phyloP scores from a whole-genome alignment of 2,329 filamentous ascomycete species.

The Colletotrichum sp. region DNA sequence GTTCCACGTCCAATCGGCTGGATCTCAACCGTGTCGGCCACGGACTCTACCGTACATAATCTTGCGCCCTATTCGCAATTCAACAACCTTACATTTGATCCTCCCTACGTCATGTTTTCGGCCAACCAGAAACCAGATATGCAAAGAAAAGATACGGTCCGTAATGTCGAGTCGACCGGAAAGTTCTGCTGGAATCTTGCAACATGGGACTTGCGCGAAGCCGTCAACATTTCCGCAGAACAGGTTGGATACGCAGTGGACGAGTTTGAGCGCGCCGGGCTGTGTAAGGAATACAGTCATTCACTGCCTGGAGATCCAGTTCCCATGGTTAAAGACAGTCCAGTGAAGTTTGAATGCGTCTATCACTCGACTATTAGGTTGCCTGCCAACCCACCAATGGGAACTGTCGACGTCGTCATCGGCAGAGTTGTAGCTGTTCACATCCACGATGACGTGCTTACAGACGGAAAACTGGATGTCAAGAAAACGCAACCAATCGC shows the following conservation, averaged over 20 bases:
- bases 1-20: constrained; percentile 67
- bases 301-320: constrained; percentile 37
- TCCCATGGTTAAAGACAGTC: constrained; percentile 58
- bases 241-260: constrained; percentile 53
- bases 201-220: constrained; percentile 59
- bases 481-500: constrained; percentile 64
- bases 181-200: constrained; percentile 66
- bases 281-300: constrained; percentile 20
- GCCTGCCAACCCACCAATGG: constrained; percentile 62
- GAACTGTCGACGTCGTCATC: constrained; percentile 62
- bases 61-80: constrained; percentile 67
- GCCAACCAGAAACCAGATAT: constrained; percentile 56
- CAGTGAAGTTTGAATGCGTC: constrained; percentile 64
- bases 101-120: constrained; percentile 67
- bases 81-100: constrained; percentile 68
- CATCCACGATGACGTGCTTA: constrained; percentile 59
- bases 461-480: constrained; percentile 60
- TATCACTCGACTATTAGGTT: constrained; percentile 60
- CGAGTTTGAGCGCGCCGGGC: constrained; percentile 51
- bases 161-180: constrained; percentile 60
- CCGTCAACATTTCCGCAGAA: constrained; percentile 60
- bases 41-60: constrained; percentile 48
- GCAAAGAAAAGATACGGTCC: constrained; percentile 59
- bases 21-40: constrained; percentile 60
- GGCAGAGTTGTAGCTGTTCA: constrained; percentile 62